These are phyloP conservation scores for Cryptococcus floricola DNA, from an alignment of 1,284 basidiomycete genomes.

Conservation along the genomic window DNA sequence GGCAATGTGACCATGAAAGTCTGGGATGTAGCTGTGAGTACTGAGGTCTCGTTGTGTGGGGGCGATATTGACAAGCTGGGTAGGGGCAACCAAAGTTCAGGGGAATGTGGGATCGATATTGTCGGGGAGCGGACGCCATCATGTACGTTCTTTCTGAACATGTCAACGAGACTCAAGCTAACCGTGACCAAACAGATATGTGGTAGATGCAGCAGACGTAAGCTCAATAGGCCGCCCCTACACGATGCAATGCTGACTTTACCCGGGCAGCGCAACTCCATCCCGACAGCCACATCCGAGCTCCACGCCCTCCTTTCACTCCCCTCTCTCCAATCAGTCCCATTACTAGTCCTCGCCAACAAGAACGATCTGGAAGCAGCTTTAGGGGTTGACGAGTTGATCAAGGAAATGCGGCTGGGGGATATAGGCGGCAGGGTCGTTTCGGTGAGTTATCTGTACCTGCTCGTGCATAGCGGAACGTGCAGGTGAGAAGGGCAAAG, in stretches of 20 bases:
- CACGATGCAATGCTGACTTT: neutral
- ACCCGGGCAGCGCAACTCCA: constrained; percentile 50
- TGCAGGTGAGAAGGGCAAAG: neutral
- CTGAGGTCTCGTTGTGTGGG: neutral
- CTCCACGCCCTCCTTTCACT: constrained; percentile 79
- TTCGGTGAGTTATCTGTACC: constrained; percentile 60
- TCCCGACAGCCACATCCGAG: constrained; percentile 83
- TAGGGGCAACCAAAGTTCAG: constrained; percentile 88
- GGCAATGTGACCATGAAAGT: constrained; percentile 89
- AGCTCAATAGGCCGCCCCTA: constrained; percentile 32
- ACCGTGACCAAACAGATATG: constrained; percentile 60
- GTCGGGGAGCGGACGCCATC: constrained; percentile 88
- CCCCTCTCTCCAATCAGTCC: constrained; percentile 70
- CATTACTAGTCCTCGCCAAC: constrained; percentile 88
- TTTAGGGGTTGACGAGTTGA: constrained; percentile 78
- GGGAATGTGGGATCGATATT: constrained; percentile 81
- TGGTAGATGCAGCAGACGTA: constrained; percentile 84
- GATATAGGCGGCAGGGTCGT: constrained; percentile 79
- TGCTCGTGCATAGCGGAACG: neutral
- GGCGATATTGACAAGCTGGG: neutral
- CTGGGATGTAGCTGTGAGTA: constrained; percentile 77
- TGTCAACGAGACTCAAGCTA: neutral
- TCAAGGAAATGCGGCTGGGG: constrained; percentile 72
- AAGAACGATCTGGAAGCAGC: constrained; percentile 87
- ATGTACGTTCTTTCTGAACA: constrained; percentile 60